phyloP scores from a whole-genome alignment of 495 filamentous ascomycete genomes.

The Hyaloscypha bicolor region DNA sequence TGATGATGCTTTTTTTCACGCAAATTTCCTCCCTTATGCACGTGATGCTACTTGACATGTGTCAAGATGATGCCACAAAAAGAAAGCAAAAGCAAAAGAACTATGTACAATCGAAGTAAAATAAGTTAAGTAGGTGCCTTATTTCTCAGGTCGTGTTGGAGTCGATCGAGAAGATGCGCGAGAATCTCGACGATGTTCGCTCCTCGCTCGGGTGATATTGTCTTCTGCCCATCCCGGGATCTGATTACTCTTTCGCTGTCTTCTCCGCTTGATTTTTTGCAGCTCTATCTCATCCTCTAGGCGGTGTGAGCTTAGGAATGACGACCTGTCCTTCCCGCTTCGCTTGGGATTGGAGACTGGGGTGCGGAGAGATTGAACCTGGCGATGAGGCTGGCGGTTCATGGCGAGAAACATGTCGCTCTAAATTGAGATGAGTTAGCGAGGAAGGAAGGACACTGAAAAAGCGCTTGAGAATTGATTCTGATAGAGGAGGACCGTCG shows the following conservation, averaged over 20 bases:
- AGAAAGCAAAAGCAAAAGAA: conserved; percentile 8
- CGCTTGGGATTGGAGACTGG: conserved; percentile 1
- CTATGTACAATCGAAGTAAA: conserved; percentile 1
- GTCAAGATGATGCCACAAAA: conserved; percentile 2
- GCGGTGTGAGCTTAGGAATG: not conserved
- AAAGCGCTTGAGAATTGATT: not conserved
- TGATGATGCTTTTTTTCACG: not conserved
- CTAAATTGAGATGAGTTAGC: conserved; percentile 9
- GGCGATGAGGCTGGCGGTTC: conserved; percentile 8
- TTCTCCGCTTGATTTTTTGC: not conserved
- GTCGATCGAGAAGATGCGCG: not conserved
- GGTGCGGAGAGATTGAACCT: not conserved
- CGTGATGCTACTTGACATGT: not conserved
- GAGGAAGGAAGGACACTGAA: not conserved
- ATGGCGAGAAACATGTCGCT: conserved; percentile 9
- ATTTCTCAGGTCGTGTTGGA: not conserved
- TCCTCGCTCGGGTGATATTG: not conserved
- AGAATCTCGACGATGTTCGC: not conserved
- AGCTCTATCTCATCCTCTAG: not conserved
- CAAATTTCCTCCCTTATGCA: conserved; percentile 1
- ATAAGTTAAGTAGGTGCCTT: not conserved
- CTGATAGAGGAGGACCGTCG: not conserved
- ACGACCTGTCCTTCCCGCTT: not conserved
- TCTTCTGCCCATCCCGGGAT: conserved; percentile 5
- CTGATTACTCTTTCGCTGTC: not conserved